Percentiles rank a stretch among this genome's conserved stretches.
Conservation (phyloP, 192 early-diverging fungal species). For the Piromyces sp. region DNA sequence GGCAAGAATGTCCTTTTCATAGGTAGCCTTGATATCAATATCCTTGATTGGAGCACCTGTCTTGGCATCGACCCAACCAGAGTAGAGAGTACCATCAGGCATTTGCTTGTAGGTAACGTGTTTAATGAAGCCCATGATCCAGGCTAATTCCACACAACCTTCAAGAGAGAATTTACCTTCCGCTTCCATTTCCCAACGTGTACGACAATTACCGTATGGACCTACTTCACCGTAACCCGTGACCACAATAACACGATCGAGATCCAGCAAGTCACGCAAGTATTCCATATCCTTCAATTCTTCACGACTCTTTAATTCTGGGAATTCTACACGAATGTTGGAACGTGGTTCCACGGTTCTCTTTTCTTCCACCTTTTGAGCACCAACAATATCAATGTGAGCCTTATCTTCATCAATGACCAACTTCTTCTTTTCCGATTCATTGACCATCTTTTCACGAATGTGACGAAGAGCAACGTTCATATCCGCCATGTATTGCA, state of each 20-base stretch:
- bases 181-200: constrained; percentile 93
- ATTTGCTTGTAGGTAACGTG: neutral
- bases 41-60: constrained; percentile 71
- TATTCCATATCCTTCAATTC: constrained; percentile 33
- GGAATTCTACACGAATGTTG: constrained; percentile 74
- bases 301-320: constrained; percentile 23
- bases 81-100: constrained; percentile 23
- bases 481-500: constrained; percentile 70
- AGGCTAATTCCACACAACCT: constrained; percentile 90
- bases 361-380: constrained; percentile 14
- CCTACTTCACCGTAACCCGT: constrained; percentile 87
- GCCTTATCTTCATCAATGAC: constrained; percentile 60
- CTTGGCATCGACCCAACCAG: constrained; percentile 85
- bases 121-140: constrained; percentile 92
- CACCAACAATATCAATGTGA: constrained; percentile 50
- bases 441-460: constrained; percentile 62
- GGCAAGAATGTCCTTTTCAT: constrained; percentile 72
- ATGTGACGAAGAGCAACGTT: constrained; percentile 60
- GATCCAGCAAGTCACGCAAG: constrained; percentile 52
- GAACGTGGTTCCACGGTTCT: constrained; percentile 42
- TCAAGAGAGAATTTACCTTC: constrained; percentile 71
- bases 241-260: constrained; percentile 81
- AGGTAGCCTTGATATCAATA: constrained; percentile 69
- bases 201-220: constrained; percentile 73
- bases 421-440: constrained; percentile 58